phyloP scores from a whole-genome alignment of 345 rosid genomes.

The Eucalyptus brandiana region DNA sequence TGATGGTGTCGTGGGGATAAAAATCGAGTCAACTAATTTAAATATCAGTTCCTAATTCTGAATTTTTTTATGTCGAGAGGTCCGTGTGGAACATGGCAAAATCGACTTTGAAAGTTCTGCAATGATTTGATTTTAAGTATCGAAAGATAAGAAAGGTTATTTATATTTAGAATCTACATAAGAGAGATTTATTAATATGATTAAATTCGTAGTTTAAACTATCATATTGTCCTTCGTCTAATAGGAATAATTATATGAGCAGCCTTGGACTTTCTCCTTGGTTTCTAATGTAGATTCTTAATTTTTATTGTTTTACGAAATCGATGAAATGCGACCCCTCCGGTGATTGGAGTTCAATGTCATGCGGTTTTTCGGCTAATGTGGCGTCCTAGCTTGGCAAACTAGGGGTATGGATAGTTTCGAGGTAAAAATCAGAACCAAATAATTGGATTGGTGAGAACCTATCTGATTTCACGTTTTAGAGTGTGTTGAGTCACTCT shows the following conservation, averaged over 20 bases:
- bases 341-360: not conserved
- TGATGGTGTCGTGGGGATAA: not conserved
- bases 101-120: not conserved
- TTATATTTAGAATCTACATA: not conserved
- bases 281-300: not conserved
- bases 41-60: not conserved
- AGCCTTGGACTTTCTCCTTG: not conserved
- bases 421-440: no score
- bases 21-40: not conserved
- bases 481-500: accelerated
- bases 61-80: not conserved
- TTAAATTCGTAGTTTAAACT: not conserved
- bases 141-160: not conserved
- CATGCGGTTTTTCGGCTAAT: not conserved
- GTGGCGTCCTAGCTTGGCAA: not conserved
- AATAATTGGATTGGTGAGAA: no score
- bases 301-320: not conserved
- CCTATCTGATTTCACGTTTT: accelerated
- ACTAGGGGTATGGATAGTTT: no score
- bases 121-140: not conserved
- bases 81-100: not conserved
- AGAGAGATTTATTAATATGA: not conserved
- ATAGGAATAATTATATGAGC: not conserved
- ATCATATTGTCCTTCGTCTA: not conserved
- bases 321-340: not conserved